Evolutionary conservation across 306 rosid genomes (phyloP).

Genomic region (Begonia peltatifolia): DNA sequence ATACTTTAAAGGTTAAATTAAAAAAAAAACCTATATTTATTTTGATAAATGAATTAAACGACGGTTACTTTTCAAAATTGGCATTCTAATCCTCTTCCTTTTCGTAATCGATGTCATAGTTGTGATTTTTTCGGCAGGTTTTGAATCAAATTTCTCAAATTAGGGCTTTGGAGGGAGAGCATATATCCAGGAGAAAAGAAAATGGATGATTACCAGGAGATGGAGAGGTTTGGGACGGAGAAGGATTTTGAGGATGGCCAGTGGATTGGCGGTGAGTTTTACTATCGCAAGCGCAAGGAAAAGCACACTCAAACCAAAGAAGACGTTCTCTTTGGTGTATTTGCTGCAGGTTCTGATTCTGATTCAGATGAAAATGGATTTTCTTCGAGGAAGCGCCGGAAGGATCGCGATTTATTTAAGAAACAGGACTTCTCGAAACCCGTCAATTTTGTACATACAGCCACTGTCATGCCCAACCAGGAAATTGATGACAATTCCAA

Average conservation of each 20-base stretch:
- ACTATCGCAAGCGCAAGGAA: constrained; percentile 46
- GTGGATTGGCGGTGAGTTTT: constrained; percentile 66
- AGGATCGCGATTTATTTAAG: constrained; percentile 24
- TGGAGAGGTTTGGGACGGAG: constrained; percentile 70
- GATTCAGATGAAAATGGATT: constrained; percentile 30
- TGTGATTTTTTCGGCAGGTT: too few species aligned
- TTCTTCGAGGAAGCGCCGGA: constrained; percentile 43
- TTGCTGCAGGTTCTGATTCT: constrained; percentile 36
- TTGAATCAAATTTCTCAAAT: too few species aligned
- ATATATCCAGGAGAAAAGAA: background rate
- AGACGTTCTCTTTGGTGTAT: constrained; percentile 57
- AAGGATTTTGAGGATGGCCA: constrained; percentile 67
- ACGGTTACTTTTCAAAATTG: too few species aligned
- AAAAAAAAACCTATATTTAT: too few species aligned
- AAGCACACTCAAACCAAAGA: constrained; percentile 66
- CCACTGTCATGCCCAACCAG: constrained; percentile 50
- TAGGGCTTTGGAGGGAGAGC: background rate
- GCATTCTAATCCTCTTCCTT: too few species aligned
- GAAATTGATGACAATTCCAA: constrained; percentile 32
- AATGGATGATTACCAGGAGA: constrained; percentile 83
- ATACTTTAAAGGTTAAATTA: too few species aligned
- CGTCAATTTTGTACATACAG: constrained; percentile 71
- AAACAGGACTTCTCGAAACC: constrained; percentile 57
- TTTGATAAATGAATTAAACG: too few species aligned
- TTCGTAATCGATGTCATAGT: too few species aligned